Base-by-base conservation (phyloP, 306 rosid species). In the Quercus aquifolioides region DNA sequence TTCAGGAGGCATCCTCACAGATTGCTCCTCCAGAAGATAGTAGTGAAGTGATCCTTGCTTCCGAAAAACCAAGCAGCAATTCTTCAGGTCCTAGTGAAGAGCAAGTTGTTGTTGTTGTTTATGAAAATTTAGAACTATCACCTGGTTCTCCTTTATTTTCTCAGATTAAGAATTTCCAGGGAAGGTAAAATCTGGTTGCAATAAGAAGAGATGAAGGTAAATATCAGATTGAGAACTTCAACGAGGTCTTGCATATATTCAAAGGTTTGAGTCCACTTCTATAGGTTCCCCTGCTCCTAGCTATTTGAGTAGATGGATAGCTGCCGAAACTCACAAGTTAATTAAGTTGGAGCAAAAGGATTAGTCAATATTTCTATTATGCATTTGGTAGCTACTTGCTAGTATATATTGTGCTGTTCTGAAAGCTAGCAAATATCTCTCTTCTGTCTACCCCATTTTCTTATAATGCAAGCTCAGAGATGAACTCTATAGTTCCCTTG, bases 1-100 rank as follows among this genome's bases (percentile, higher is more conserved):
- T 88, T 41, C 91, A 94, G 7, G 84, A 87, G 77, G 84, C 84
- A 28, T 78, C 80, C 19, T 67, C 87, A n/a, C 79, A 55, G 65
- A 77, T 78, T 43, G 81, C 79, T 56, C 59, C 55, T 17, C 77
- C 62, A 11, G 85, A 82, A 78, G 87, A 84, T 21, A 81, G 19
- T 6, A 74, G 85, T 1, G 17, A 25, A 41, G 57, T 64, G 28
- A 49, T 78, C 4, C 52, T 13, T 69, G 19, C 64, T 51, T 57
- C 80, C 46, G 80, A 83, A 4, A 84, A 69, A 18, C 11, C 73
- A 26, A 77, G 57, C 11, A 64, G 3, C 74, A 49, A 56, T 51
- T 30, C 55, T n/a, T 60, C 23, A 55, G 76, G 46, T 51, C 25
- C 55, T 23, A 70, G 23, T 58, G 76, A 35, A 75, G 80, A 77